Percentiles rank a stretch among this genome's conserved stretches.
These are phyloP conservation scores for Asterophora lycoperdoides DNA, from an alignment of 768 basidiomycete species.

Conservation along the genomic window DNA sequence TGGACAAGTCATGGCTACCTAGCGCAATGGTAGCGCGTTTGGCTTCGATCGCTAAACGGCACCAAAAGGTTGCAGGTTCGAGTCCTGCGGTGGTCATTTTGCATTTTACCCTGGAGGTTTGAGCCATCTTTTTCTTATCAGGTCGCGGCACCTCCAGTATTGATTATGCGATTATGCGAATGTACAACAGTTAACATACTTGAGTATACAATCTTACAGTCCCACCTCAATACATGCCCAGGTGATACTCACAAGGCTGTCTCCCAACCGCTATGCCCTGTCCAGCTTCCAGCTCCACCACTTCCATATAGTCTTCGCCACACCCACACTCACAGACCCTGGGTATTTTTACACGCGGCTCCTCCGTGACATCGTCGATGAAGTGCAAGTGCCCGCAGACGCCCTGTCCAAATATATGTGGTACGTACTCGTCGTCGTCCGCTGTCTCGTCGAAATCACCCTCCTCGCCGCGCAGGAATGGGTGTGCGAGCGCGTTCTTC, in stretches of 20 bases:
- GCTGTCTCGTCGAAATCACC: slow-evolving; percentile 29
- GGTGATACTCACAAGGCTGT: slow-evolving; percentile 61
- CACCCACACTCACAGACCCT: slow-evolving; percentile 31
- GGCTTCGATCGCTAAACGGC: slow-evolving; percentile 75
- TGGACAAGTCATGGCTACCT: slow-evolving; percentile 1
- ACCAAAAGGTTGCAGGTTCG: slow-evolving; percentile 98
- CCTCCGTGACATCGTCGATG: slow-evolving; percentile 52
- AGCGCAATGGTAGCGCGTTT: slow-evolving; percentile 96
- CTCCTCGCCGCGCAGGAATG: slow-evolving; percentile 53
- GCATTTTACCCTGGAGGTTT: too few relatives aligned
- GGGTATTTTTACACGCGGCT: slow-evolving; percentile 45
- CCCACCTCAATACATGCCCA: slow-evolving; percentile 21
- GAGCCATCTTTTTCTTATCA: not conserved
- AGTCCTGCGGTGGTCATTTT: slow-evolving; percentile 63
- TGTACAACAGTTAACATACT: slow-evolving; percentile 6
- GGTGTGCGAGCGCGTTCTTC: slow-evolving; percentile 68
- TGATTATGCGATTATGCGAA: slow-evolving; percentile 3
- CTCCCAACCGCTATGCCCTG: slow-evolving; percentile 58
- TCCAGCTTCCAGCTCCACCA: slow-evolving; percentile 32
- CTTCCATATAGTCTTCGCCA: slow-evolving; percentile 25
- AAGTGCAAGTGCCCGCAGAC: slow-evolving; percentile 62
- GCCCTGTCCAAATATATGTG: slow-evolving; percentile 59
- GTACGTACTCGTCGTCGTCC: slow-evolving; percentile 64
- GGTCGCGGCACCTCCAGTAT: too few relatives aligned
- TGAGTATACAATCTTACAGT: not conserved